Conservation (phyloP, 2,329 filamentous ascomycete genomes). For the Fonsecaea nubica region DNA sequence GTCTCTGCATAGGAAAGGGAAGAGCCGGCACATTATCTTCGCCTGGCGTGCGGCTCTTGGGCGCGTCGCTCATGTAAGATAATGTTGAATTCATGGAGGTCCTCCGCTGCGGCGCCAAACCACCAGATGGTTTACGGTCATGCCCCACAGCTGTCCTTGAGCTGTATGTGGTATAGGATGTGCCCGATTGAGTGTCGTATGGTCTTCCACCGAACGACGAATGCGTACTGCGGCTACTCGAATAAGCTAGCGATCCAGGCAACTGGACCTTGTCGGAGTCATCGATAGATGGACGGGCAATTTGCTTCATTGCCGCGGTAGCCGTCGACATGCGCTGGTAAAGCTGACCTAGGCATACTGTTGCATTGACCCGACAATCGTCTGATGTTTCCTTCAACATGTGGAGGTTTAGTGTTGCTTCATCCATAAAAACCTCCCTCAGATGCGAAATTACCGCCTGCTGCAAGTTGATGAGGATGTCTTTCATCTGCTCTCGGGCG, state of each 20-base stretch:
- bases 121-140: constrained; percentile 25
- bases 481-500: constrained; percentile 48
- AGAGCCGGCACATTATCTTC: constrained; percentile 29
- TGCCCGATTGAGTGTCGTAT: constrained; percentile 26
- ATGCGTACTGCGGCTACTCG: constrained; percentile 34
- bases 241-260: constrained; percentile 26
- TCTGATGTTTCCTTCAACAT: constrained; percentile 46
- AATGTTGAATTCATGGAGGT: constrained; percentile 36
- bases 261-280: constrained; percentile 19
- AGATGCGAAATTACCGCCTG: constrained; percentile 46
- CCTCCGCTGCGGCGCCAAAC: constrained; percentile 27
- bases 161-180: constrained; percentile 31
- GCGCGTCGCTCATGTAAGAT: constrained; percentile 28
- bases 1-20: constrained; percentile 18
- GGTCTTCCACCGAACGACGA: constrained; percentile 28
- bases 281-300: constrained; percentile 24
- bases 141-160: constrained; percentile 27
- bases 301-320: constrained; percentile 34
- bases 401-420: constrained; percentile 43
- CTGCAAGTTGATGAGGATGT: constrained; percentile 48
- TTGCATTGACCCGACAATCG: constrained; percentile 43
- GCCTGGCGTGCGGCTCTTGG: constrained; percentile 23
- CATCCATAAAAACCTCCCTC: constrained; percentile 43
- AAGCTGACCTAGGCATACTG: constrained; percentile 46
- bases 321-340: constrained; percentile 43